Evolutionary conservation across 768 basidiomycete genomes (phyloP), one percentile per base, ranked within the genome.

Genomic region (Pleurotus platypus): DNA sequence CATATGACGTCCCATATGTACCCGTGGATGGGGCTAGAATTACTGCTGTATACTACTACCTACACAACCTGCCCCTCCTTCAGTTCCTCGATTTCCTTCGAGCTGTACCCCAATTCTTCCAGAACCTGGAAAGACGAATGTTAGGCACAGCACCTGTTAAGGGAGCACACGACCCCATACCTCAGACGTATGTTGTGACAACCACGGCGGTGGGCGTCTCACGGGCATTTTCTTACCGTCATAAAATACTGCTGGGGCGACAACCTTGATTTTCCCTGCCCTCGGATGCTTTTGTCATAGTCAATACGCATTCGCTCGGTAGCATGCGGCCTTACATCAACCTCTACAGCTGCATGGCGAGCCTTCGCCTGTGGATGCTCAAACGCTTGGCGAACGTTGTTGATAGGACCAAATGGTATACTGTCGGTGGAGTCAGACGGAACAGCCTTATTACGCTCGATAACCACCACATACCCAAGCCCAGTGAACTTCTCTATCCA

Each of bases 361-460:
- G 94, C 93, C 40, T 86, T 65, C 1, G 91, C 92, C 71, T 86
- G 85, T 5, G 93, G 92, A 70, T 97, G 95, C 35, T 84, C 82
- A 65, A 97, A 98, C 2, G 95, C 94, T 69, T 94, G 85, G 58
- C 79, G 67, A 58, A 98, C 92, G 62, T 92, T 88, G 68, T 97
- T 97, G 74, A 98, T 96, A 15, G 95, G 95, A 27, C 90, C 91
- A 70, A 89, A 87, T 5, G 92, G 91, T 22, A 93, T 84, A 9
- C 89, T 91, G 60, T 46, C 22, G 54, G 50, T 46, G 13, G 2
- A n/a, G 48, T 20, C 20, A 48, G 35, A 22, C 51, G 42, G 42
- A 59, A 50, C 46, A 39, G 42, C 11, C 24, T 12, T 15, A 6
- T 30, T 37, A 22, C 47, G 35, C 24, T 15, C 39, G 46, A 45